phyloP scores from a whole-genome alignment of 768 basidiomycete genomes.

The Boletus speciosus region DNA sequence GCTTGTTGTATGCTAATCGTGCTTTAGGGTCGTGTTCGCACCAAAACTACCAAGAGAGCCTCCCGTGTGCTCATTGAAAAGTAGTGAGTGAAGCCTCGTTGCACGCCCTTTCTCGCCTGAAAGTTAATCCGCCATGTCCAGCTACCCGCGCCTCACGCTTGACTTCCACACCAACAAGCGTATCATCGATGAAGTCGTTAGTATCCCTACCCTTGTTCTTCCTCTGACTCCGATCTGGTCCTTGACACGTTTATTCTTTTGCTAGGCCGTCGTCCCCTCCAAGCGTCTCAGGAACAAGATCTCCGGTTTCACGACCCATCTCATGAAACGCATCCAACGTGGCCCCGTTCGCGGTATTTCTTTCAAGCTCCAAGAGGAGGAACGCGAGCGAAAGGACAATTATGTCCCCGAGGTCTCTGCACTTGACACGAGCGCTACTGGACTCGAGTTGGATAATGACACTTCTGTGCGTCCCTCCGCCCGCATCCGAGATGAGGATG shows the following conservation, averaged over 20 bases:
- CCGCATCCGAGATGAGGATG: neutral
- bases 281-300: slow-evolving; percentile 99
- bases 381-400: slow-evolving; percentile 98
- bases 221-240: neutral
- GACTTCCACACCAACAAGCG: slow-evolving; percentile 99
- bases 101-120: neutral
- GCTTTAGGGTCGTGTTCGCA: slow-evolving; percentile 93
- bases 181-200: slow-evolving; percentile 94
- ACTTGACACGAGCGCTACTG: slow-evolving; percentile 70
- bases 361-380: slow-evolving; percentile 99
- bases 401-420: slow-evolving; percentile 98
- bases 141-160: slow-evolving; percentile 98
- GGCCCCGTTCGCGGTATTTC: slow-evolving; percentile 99
- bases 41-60: slow-evolving; percentile 99
- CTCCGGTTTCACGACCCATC: slow-evolving; percentile 98
- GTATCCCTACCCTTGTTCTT: slow-evolving; percentile 28
- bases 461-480: slow-evolving; percentile 69
- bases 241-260: neutral
- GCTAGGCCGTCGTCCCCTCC: slow-evolving; percentile 87
- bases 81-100: slow-evolving; percentile 59
- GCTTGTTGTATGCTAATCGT: slow-evolving; percentile 12
- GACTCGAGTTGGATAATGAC: slow-evolving; percentile 85
- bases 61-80: slow-evolving; percentile 99
- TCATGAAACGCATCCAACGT: slow-evolving; percentile 99
- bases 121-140: slow-evolving; percentile 26